These are phyloP conservation scores for Silene noctiflora DNA, from an alignment of 179 eudicot species.

Conservation along the genomic window DNA sequence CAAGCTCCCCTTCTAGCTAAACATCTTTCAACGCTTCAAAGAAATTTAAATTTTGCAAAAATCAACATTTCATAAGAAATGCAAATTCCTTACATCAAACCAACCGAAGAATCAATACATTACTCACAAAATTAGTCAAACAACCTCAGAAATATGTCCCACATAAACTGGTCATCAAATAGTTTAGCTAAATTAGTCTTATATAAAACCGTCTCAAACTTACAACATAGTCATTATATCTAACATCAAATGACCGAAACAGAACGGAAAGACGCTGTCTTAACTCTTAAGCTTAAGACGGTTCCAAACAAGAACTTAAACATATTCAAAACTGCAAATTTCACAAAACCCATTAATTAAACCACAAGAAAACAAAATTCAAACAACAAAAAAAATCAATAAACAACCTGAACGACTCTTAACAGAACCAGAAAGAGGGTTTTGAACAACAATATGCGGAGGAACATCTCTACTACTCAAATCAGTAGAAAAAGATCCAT, in stretches of 20 bases:
- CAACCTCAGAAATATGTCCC: slow-evolving; percentile 5
- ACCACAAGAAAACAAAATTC: slow-evolving; percentile 8
- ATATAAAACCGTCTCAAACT: too few species aligned
- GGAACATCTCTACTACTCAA: slow-evolving; percentile 50
- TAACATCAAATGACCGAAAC: too few species aligned
- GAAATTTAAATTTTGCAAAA: not conserved
- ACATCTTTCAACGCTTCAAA: not conserved
- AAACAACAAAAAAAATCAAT: not conserved
- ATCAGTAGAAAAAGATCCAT: slow-evolving; percentile 57
- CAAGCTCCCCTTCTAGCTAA: too few species aligned
- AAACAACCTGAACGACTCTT: slow-evolving; percentile 63
- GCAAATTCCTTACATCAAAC: not conserved
- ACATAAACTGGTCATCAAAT: too few species aligned
- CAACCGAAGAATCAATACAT: not conserved
- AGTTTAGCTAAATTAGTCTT: too few species aligned
- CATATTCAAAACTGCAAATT: not conserved
- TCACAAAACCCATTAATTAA: not conserved
- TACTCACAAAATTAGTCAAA: not conserved
- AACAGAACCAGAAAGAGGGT: slow-evolving; percentile 50
- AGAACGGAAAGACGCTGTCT: too few species aligned
- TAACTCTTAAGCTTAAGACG: too few species aligned
- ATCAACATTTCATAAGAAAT: not conserved
- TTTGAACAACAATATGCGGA: slow-evolving; percentile 75
- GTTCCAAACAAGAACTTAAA: too few species aligned
- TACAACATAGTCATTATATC: too few species aligned